A percentile compares a stretch with the other conserved stretches of the same genome.
These are phyloP conservation scores for Nemania sp. DNA, from an alignment of 2,329 filamentous ascomycete species.

Conservation along the genomic window DNA sequence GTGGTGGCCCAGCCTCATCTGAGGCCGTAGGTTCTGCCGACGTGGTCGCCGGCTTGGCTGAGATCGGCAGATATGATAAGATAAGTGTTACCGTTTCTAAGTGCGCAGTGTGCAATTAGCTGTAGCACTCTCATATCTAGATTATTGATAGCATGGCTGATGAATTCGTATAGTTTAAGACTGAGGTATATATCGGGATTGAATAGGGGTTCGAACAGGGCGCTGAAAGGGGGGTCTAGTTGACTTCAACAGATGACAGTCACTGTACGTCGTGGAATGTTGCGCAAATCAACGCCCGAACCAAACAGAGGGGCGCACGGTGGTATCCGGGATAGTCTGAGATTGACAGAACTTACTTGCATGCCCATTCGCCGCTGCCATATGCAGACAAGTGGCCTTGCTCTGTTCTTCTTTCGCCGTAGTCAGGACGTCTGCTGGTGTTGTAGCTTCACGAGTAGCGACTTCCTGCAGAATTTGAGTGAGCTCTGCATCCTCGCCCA, in stretches of 20 bases:
- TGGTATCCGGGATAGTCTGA: neutral
- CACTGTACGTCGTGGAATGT: neutral
- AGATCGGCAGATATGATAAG: slow-evolving; percentile 26
- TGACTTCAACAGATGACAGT: slow-evolving; percentile 1
- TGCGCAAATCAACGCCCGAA: neutral
- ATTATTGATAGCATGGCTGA: neutral
- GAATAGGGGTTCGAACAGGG: too few relatives aligned
- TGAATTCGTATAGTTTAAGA: neutral
- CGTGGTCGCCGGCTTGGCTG: slow-evolving; percentile 17
- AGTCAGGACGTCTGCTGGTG: slow-evolving; percentile 66
- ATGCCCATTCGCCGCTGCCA: slow-evolving; percentile 90
- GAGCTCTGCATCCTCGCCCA: slow-evolving; percentile 74
- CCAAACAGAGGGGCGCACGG: neutral
- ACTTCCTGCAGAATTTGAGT: slow-evolving; percentile 60
- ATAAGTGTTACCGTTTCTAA: slow-evolving; percentile 47
- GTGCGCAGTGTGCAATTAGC: slow-evolving; percentile 14
- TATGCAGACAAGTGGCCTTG: slow-evolving; percentile 84
- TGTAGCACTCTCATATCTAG: neutral
- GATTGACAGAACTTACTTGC: slow-evolving; percentile 57
- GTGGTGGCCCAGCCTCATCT: slow-evolving; percentile 40
- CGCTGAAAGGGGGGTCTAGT: neutral
- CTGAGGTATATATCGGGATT: too few relatives aligned
- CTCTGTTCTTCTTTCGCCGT: slow-evolving; percentile 74
- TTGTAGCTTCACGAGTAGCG: slow-evolving; percentile 61
- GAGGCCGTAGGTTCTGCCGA: slow-evolving; percentile 3